phyloP scores from a whole-genome alignment of 352 stramenopile species.

The Globisporangium heterothallicum region DNA sequence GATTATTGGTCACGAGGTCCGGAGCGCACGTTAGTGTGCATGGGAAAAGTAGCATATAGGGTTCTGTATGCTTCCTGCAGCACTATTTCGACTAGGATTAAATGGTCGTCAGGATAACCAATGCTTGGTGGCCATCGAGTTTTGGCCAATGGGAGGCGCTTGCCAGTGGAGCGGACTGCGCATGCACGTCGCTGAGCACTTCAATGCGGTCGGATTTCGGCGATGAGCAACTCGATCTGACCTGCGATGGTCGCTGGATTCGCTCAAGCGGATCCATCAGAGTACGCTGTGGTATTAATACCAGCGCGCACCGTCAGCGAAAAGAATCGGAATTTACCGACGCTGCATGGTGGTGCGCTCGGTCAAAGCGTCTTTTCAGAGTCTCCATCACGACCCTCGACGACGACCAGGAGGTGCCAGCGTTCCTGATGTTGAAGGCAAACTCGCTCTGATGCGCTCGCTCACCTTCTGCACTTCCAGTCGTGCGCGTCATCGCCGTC shows the following conservation, averaged over 20 bases:
- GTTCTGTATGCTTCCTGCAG: neutral
- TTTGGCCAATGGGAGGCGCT: constrained; percentile 1
- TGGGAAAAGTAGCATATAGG: too few relatives aligned
- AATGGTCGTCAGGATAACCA: neutral
- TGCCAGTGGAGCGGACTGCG: too few relatives aligned
- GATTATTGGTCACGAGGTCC: too few relatives aligned
- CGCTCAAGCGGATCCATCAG: constrained; percentile 1
- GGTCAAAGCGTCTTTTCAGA: neutral
- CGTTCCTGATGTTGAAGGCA: too few relatives aligned
- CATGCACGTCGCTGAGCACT: too few relatives aligned
- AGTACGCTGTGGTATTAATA: too few relatives aligned
- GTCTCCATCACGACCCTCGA: neutral
- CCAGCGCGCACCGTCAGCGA: neutral
- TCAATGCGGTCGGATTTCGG: too few relatives aligned
- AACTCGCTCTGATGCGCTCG: neutral
- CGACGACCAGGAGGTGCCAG: neutral
- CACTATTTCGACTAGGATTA: neutral
- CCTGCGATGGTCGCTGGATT: too few relatives aligned
- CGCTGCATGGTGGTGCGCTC: neutral
- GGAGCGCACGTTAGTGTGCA: too few relatives aligned
- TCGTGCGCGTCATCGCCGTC: neutral
- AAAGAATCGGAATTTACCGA: constrained; percentile 1
- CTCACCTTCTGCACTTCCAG: neutral
- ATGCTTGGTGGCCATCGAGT: constrained; percentile 3
- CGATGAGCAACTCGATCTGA: too few relatives aligned